phyloP scores from a whole-genome alignment of 768 basidiomycete genomes.

The Polyporus arcularius region DNA sequence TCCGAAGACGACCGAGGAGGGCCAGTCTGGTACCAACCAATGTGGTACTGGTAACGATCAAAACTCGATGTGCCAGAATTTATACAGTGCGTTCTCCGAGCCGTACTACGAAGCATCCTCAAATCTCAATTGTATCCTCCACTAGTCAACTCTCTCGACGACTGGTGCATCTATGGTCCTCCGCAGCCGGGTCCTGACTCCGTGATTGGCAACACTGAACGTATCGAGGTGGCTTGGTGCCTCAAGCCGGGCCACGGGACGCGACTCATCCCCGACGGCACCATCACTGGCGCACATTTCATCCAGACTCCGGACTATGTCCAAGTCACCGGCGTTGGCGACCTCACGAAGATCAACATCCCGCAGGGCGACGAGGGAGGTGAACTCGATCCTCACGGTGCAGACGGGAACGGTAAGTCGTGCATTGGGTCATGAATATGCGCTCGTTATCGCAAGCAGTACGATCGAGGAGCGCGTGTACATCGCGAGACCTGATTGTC shows the following conservation, averaged over 20 bases:
- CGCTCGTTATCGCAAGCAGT: too few species aligned
- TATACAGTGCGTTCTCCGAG: slow-evolving; percentile 46
- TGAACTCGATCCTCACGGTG: slow-evolving; percentile 73
- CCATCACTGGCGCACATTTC: slow-evolving; percentile 71
- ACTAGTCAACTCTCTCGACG: slow-evolving; percentile 59
- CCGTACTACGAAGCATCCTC: neutral
- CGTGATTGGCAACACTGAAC: slow-evolving; percentile 62
- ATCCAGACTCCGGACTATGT: slow-evolving; percentile 73
- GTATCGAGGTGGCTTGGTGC: slow-evolving; percentile 58
- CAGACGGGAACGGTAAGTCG: slow-evolving; percentile 50
- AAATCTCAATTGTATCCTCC: neutral
- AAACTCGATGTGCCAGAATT: slow-evolving; percentile 67
- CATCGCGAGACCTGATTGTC: too few species aligned
- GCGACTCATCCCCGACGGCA: slow-evolving; percentile 70
- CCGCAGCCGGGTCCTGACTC: slow-evolving; percentile 52
- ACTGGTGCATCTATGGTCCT: slow-evolving; percentile 57
- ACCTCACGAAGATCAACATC: slow-evolving; percentile 67
- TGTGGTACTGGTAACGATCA: slow-evolving; percentile 62
- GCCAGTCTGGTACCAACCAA: slow-evolving; percentile 64
- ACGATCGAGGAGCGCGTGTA: too few species aligned
- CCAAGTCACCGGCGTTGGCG: slow-evolving; percentile 68
- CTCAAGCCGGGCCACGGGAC: slow-evolving; percentile 57
- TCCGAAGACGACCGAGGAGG: slow-evolving; percentile 51
- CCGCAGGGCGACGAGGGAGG: slow-evolving; percentile 60
- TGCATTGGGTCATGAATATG: neutral